Base-by-base conservation (phyloP, 495 filamentous ascomycete genomes). In the Viridothelium virens region DNA sequence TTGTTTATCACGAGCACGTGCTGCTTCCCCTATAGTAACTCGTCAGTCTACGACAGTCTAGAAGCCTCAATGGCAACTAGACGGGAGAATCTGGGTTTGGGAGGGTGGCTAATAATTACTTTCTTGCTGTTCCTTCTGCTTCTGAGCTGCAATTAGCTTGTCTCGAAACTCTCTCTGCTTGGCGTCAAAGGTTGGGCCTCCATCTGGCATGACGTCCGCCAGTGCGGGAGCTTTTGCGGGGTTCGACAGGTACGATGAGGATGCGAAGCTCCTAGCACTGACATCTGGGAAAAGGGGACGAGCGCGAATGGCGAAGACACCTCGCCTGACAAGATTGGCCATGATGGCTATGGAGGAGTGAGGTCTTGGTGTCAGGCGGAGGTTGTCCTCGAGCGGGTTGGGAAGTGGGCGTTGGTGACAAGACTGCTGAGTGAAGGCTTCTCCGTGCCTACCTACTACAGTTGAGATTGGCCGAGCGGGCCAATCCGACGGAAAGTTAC, bases 161-260 rank as follows among this genome's bases (percentile, higher is more conserved):
- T 91, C 87, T 72, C 94, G 88, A 80, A 96, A 98, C 73, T 88
- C 83, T 73, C 87, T 87, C 79, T 96, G 92, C 69, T 86, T 86
- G 53, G 83, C 79, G 74, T 88, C 88, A 83, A 96, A 98, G 41
- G 82, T 79, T 41, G 85, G 79, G 48, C 86, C 87, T 56, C 85
- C 83, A 62, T 87, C 81, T 46, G 86, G 83, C 18, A 86, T 86
- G 75, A 98, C 85, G 79, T 97, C 91, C 71, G 89, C 87, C 33
- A 98, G 82, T 37, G 88, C 86, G n/a, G 95, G 94, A 56, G 88
- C 77, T 63, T 83, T 82, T 68, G 82, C 75, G 7, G 64, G 63
- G n/a, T 66, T 34, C 33, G 66, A 80, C 69, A 77, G 72, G 65
- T 79, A 65, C 46, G 80, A 72, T 48, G 87, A 84, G 53, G 84